Evolutionary conservation across 805 yeast species (phyloP).

Genomic region (Myxozyma sirexii): DNA sequence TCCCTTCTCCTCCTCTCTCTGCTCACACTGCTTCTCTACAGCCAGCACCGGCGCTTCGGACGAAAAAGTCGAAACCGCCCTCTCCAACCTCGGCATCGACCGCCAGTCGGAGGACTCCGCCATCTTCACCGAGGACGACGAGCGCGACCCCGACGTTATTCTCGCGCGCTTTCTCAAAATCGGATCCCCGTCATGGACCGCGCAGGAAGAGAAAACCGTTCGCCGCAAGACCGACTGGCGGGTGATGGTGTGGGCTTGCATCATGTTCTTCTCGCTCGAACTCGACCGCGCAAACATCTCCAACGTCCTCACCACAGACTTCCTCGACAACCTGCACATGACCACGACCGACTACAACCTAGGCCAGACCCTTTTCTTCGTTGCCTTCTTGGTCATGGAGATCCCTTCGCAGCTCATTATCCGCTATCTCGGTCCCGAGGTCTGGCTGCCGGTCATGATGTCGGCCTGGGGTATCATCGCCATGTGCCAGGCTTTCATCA

Average conservation of each 20-base stretch:
- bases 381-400: constrained; percentile 48
- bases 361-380: constrained; percentile 60
- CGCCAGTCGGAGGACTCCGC: background rate
- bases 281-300: constrained; percentile 59
- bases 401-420: constrained; percentile 51
- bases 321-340: constrained; percentile 53
- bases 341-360: constrained; percentile 60
- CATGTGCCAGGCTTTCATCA: constrained; percentile 52
- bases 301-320: constrained; percentile 58
- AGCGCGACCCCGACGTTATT: constrained; percentile 26
- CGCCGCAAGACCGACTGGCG: constrained; percentile 56
- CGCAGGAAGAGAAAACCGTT: constrained; percentile 53
- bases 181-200: constrained; percentile 48
- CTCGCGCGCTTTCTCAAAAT: constrained; percentile 19
- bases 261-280: constrained; percentile 60
- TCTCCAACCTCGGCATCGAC: background rate
- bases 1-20: background rate
- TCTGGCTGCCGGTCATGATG: constrained; percentile 55
- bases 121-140: constrained; percentile 14
- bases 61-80: constrained; percentile 1
- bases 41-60: constrained; percentile 5
- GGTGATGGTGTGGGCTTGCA: constrained; percentile 57
- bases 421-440: constrained; percentile 62
- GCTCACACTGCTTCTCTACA: background rate
- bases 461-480: constrained; percentile 65